Base-by-base conservation (phyloP, 139 green algal species). In the Chlorella sp. region DNA sequence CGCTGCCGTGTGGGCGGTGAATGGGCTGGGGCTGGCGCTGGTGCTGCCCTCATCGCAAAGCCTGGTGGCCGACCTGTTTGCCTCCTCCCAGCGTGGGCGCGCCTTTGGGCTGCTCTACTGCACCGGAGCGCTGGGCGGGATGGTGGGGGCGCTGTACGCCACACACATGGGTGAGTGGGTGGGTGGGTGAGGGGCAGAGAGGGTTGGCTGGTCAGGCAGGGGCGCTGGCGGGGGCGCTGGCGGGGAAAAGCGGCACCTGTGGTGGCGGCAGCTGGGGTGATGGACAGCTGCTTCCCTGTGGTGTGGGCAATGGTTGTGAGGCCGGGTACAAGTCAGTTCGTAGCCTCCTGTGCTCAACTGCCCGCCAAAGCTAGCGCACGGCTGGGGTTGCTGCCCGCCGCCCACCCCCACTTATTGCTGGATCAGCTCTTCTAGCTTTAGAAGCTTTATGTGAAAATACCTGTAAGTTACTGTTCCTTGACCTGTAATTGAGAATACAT, bases 101-200 rank as follows among this genome's bases (percentile, higher is more conserved):
- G 95, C 95, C 19, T 97, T 97, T 93, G 95, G 95, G 26, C 69
- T 82, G 15, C 91, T 97, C 80, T 94, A 93, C 83, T 64, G 96
- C 30, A 96, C 92, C 0, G 92, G 86, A 11, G 91, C 91, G 12
- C 21, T 96, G 66, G 94, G 94, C 75, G 86, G 79, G 40, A 96
- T 87, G 92, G 64, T 94, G 89, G 93, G 93, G 32, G 90, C 91
- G 32, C 68, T 97, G 21, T 97, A 94, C 86, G 95, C 96, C 39
- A 97, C 95, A 68, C 97, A 97, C 85, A 83, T 97, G 32, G 94
- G 94, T 89, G 81, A 88, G 81, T 66, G 34, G 36, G 61, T 18
- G 60, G 18, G 60, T 26, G 60, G 60, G 60, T 18, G 60, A 68
- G 60, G 14, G 60, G 15, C 60, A 18, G 18, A 18, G 60, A 71